A percentile compares a stretch with the other conserved stretches of the same genome.
phyloP scores from a whole-genome alignment of 768 basidiomycete genomes.

The Kwoniella europaea region DNA sequence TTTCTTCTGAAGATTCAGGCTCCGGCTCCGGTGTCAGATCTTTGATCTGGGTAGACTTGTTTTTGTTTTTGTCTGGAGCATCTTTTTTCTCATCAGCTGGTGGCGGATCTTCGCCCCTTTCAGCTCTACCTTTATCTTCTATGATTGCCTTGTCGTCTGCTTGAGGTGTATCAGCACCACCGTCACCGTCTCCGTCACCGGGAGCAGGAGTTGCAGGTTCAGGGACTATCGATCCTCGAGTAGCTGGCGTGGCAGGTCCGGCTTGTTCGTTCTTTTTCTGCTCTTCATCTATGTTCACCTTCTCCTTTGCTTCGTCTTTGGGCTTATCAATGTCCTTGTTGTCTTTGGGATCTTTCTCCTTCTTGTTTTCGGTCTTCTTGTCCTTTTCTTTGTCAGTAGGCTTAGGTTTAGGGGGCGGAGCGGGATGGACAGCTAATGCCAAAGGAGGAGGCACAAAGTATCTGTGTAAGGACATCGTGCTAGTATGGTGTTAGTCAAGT shows the following conservation, averaged over 20 bases:
- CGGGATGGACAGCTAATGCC: conserved; percentile 43
- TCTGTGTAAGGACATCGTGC: conserved; percentile 47
- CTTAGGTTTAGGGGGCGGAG: conserved; percentile 32
- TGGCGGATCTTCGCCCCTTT: conserved; percentile 4
- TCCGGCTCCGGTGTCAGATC: conserved; percentile 13
- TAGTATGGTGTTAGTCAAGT: background rate
- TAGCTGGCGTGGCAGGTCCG: conserved; percentile 19
- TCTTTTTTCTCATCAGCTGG: conserved; percentile 1
- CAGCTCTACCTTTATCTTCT: background rate
- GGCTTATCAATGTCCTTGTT: conserved; percentile 5
- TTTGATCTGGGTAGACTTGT: conserved; percentile 4
- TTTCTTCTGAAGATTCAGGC: conserved; percentile 10
- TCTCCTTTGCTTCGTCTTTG: conserved; percentile 4
- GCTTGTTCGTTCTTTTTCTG: background rate
- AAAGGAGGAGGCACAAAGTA: conserved; percentile 49
- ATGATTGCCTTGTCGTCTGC: background rate
- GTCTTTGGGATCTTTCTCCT: conserved; percentile 14
- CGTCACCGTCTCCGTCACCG: conserved; percentile 16
- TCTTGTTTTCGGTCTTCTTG: conserved; percentile 21
- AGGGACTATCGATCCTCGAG: conserved; percentile 34
- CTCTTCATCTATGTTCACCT: conserved; percentile 12
- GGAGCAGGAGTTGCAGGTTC: conserved; percentile 36
- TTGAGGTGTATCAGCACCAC: background rate
- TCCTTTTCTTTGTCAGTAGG: conserved; percentile 10
- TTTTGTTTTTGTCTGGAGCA: background rate